A percentile compares a stretch with the other conserved stretches of the same genome.
These are phyloP conservation scores for Blepharisma stoltei DNA, from an alignment of 73 alveolate genomes.

Conservation along the genomic window DNA sequence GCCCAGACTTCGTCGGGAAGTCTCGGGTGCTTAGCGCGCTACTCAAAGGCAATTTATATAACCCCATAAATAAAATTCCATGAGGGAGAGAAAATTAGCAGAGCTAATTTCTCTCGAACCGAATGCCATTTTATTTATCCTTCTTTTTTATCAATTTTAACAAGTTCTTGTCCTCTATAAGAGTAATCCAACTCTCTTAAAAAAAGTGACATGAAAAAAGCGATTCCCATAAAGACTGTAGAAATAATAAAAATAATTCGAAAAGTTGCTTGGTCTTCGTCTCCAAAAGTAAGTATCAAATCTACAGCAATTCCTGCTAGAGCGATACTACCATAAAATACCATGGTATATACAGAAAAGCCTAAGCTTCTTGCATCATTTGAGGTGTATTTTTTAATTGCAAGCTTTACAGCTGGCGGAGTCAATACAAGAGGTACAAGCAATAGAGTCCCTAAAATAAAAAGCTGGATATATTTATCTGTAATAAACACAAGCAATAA, in stretches of 20 bases:
- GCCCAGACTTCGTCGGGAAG: too few relatives aligned
- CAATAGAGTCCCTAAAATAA: background rate
- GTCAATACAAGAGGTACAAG: background rate
- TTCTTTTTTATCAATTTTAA: background rate
- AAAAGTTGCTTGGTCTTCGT: background rate
- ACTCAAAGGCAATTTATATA: too few relatives aligned
- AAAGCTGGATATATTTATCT: background rate
- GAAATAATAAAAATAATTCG: background rate
- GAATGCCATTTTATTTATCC: too few relatives aligned
- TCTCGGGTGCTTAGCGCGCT: too few relatives aligned
- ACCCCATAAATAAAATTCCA: too few relatives aligned
- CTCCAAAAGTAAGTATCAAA: background rate
- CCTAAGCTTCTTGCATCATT: background rate
- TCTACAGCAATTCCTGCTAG: conserved; percentile 1
- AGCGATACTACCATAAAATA: background rate
- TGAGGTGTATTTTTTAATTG: background rate
- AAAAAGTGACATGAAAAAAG: background rate
- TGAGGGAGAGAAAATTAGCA: too few relatives aligned
- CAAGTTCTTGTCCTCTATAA: conserved; percentile 2
- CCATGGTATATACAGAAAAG: background rate
- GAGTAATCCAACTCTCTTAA: background rate
- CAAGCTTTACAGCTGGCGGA: background rate
- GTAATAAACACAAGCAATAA: background rate
- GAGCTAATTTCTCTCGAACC: too few relatives aligned
- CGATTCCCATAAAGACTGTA: background rate